Percentiles rank a stretch among this genome's conserved stretches.
These are phyloP conservation scores for Fusarium chlamydosporum DNA, from an alignment of 2,329 filamentous ascomycete species.

Conservation along the genomic window DNA sequence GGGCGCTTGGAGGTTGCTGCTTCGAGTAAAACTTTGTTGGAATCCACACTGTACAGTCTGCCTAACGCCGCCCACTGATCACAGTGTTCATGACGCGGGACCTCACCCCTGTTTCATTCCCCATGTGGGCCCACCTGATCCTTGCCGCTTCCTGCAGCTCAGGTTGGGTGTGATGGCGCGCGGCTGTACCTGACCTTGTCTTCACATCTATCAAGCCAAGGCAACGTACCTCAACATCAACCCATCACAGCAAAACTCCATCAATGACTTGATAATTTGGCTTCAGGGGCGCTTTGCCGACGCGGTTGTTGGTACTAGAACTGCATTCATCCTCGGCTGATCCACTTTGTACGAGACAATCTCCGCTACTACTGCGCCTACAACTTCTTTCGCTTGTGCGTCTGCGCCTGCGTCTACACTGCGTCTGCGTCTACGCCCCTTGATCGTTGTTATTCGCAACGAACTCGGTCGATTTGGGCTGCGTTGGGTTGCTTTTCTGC, in stretches of 20 bases:
- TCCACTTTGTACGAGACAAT: slow-evolving; percentile 37
- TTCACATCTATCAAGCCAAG: slow-evolving; percentile 27
- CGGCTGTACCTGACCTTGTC: slow-evolving; percentile 46
- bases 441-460: slow-evolving; percentile 10
- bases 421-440: slow-evolving; percentile 31
- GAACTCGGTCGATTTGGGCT: slow-evolving; percentile 17
- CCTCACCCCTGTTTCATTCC: slow-evolving; percentile 19
- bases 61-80: not conserved
- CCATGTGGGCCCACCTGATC: slow-evolving; percentile 39
- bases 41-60: slow-evolving; percentile 33
- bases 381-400: slow-evolving; percentile 24
- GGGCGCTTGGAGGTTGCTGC: slow-evolving; percentile 39
- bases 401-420: slow-evolving; percentile 27
- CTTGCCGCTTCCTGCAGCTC: slow-evolving; percentile 39
- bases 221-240: slow-evolving; percentile 42
- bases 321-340: slow-evolving; percentile 29
- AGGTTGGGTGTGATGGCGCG: slow-evolving; percentile 44
- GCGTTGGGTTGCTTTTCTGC: slow-evolving; percentile 15
- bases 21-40: not conserved
- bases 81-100: slow-evolving; percentile 43
- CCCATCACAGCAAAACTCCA: slow-evolving; percentile 38
- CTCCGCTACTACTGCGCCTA: slow-evolving; percentile 37
- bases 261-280: slow-evolving; percentile 32
- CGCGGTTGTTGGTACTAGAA: slow-evolving; percentile 26
- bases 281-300: slow-evolving; percentile 25